Base-by-base conservation (phyloP, 208 protist genomes). In the Acanthamoeba rhysodes region DNA sequence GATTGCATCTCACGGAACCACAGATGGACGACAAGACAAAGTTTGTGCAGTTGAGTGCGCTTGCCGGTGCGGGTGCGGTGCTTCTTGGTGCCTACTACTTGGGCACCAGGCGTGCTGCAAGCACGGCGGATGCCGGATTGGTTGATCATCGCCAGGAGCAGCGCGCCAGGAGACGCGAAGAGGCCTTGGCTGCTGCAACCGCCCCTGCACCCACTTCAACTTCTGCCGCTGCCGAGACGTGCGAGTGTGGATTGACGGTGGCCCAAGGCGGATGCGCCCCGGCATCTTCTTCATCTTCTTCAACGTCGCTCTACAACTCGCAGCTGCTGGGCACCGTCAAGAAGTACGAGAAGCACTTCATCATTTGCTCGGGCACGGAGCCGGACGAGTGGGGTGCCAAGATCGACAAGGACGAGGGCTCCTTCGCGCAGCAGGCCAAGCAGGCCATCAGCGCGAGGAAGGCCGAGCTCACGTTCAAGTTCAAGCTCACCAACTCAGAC, bases 301-400 rank as follows among this genome's bases (percentile, higher is more conserved):
- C n/a, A n/a, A 3, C 72, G 14, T 34, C 32, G 24, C 29, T 45
- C 34, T 80, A 45, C 72, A 80, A 80, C 37, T 9, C 32, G 14
- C 72, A 80, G 37, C 37, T 76, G 68, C 68, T 45, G 8, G 72
- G 32, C 32, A 80, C 32, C 18, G 72, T 76, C 24, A 80, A 80
- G 72, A 80, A 45, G 72, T 80, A 80, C 72, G 72, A 80, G 32
- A 76, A 76, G 68, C 68, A 76, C 68, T 76, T 76, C 68, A 41
- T 76, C 68, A 76, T 76, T n/a, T 76, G 68, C 68, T 76, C 68
- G 68, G 68, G 68, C 68, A 76, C 68, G 68, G 68, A 76, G 22
- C 68, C 68, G 29, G 32, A 76, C n/a, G 68, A 76, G 68, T 76
- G 68, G 68, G 32, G 68, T 18, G 68, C 68, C 68, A 76, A 76